phyloP scores from a whole-genome alignment of 1,139 yeast genomes.

The Geotrichum klebahnii region DNA sequence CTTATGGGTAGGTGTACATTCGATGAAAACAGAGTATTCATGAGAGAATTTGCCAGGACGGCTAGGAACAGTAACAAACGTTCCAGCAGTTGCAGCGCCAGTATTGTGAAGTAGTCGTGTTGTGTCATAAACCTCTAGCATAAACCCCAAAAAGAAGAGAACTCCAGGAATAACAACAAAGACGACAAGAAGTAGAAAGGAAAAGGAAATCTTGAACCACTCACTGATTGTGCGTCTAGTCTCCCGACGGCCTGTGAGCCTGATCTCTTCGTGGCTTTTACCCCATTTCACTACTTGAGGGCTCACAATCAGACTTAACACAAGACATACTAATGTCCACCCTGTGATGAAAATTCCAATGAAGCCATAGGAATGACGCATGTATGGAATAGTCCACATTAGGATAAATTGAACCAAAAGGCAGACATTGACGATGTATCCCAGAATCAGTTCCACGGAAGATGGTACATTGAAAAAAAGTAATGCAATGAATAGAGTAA shows the following conservation, averaged over 20 bases:
- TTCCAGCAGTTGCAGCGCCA: slow-evolving; percentile 17
- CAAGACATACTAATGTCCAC: slow-evolving; percentile 54
- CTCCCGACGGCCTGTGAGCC: slow-evolving; percentile 56
- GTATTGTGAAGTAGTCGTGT: slow-evolving; percentile 42
- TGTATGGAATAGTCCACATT: slow-evolving; percentile 45
- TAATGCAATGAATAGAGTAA: slow-evolving; percentile 49
- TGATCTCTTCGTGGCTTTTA: slow-evolving; percentile 51
- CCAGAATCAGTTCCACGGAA: slow-evolving; percentile 51
- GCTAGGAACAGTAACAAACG: slow-evolving; percentile 9
- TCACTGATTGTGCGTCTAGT: slow-evolving; percentile 55
- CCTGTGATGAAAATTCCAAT: slow-evolving; percentile 51
- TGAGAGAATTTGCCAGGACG: background rate
- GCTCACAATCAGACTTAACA: slow-evolving; percentile 47
- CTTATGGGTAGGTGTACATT: slow-evolving; percentile 47
- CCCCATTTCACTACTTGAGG: slow-evolving; percentile 55
- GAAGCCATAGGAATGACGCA: slow-evolving; percentile 50
- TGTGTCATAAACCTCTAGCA: slow-evolving; percentile 59
- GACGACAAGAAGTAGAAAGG: slow-evolving; percentile 36
- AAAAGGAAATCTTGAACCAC: slow-evolving; percentile 48
- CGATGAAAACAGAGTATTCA: slow-evolving; percentile 43
- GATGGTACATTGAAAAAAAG: slow-evolving; percentile 59
- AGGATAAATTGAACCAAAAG: slow-evolving; percentile 46
- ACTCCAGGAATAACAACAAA: slow-evolving; percentile 30
- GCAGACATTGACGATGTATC: slow-evolving; percentile 48
- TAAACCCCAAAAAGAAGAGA: slow-evolving; percentile 51